Evolutionary conservation across 805 yeast species (phyloP).

Genomic region (Saturnispora sekii): DNA sequence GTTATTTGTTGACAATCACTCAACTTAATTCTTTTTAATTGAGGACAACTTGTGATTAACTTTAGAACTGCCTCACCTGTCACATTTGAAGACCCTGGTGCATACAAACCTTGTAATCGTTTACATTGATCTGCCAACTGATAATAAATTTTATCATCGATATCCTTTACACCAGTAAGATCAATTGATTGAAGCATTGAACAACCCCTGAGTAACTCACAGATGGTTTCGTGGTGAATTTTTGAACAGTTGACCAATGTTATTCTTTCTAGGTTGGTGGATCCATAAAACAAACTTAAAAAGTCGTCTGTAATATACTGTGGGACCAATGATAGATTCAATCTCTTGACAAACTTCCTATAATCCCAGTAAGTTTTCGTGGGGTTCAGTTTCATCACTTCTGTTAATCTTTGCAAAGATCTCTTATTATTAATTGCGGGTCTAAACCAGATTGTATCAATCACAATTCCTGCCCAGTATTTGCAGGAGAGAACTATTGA

Average conservation of each 20-base stretch:
- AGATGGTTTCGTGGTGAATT: slow-evolving; percentile 51
- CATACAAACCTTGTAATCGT: slow-evolving; percentile 80
- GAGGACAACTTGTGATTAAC: slow-evolving; percentile 54
- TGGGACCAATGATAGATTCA: slow-evolving; percentile 71
- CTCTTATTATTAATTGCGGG: slow-evolving; percentile 53
- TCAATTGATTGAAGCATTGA: slow-evolving; percentile 74
- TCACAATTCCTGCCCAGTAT: slow-evolving; percentile 67
- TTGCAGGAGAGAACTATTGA: slow-evolving; percentile 64
- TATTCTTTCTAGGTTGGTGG: slow-evolving; percentile 72
- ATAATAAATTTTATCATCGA: slow-evolving; percentile 59
- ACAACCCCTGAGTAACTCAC: slow-evolving; percentile 54
- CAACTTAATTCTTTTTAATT: slow-evolving; percentile 73
- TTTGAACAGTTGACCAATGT: slow-evolving; percentile 74
- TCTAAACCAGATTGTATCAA: slow-evolving; percentile 81
- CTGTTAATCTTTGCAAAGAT: slow-evolving; percentile 43
- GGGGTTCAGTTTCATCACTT: slow-evolving; percentile 43
- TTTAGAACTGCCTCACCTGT: slow-evolving; percentile 52
- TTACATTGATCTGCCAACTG: slow-evolving; percentile 64
- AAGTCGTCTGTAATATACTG: slow-evolving; percentile 55
- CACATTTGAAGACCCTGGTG: slow-evolving; percentile 72
- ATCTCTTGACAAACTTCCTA: slow-evolving; percentile 59
- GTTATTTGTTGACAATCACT: slow-evolving; percentile 60
- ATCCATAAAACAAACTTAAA: slow-evolving; percentile 51
- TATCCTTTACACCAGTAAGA: slow-evolving; percentile 63
- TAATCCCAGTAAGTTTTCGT: slow-evolving; percentile 53